Evolutionary conservation across 2,329 filamentous ascomycete species (phyloP).

Genomic region (Pyrenophora graminea): DNA sequence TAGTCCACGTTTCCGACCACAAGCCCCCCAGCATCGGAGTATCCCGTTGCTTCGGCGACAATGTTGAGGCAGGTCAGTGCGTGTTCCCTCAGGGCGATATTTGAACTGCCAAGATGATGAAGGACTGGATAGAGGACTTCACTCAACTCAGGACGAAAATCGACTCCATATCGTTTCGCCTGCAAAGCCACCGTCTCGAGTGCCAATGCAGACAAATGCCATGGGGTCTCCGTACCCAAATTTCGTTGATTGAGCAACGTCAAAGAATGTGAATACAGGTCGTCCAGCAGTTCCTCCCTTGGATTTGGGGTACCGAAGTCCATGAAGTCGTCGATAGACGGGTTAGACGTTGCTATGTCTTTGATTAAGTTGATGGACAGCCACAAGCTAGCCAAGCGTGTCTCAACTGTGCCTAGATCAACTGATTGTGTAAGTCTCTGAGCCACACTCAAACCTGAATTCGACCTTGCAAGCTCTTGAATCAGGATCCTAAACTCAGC

Average conservation of each 20-base stretch:
- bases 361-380: slow-evolving; percentile 73
- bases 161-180: slow-evolving; percentile 66
- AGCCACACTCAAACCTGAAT: slow-evolving; percentile 57
- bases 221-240: slow-evolving; percentile 57
- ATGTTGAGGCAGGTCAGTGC: slow-evolving; percentile 82
- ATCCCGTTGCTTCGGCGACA: slow-evolving; percentile 75
- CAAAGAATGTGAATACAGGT: slow-evolving; percentile 72
- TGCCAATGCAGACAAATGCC: slow-evolving; percentile 76
- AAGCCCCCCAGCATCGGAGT: slow-evolving; percentile 72
- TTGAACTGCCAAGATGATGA: slow-evolving; percentile 78
- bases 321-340: slow-evolving; percentile 69
- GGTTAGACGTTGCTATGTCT: slow-evolving; percentile 56
- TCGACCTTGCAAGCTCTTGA: slow-evolving; percentile 57
- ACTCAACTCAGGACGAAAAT: slow-evolving; percentile 83
- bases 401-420: slow-evolving; percentile 61
- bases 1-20: slow-evolving; percentile 94
- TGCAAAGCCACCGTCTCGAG: slow-evolving; percentile 80
- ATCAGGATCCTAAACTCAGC: slow-evolving; percentile 63
- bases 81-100: slow-evolving; percentile 71
- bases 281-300: slow-evolving; percentile 53
- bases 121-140: slow-evolving; percentile 91
- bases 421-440: slow-evolving; percentile 68
- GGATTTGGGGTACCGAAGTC: slow-evolving; percentile 51
- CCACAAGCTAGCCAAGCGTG: slow-evolving; percentile 76
- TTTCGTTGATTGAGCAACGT: slow-evolving; percentile 58